Conservation (phyloP, 2,329 filamentous ascomycete species). For the Reticulascus tulasneorum region DNA sequence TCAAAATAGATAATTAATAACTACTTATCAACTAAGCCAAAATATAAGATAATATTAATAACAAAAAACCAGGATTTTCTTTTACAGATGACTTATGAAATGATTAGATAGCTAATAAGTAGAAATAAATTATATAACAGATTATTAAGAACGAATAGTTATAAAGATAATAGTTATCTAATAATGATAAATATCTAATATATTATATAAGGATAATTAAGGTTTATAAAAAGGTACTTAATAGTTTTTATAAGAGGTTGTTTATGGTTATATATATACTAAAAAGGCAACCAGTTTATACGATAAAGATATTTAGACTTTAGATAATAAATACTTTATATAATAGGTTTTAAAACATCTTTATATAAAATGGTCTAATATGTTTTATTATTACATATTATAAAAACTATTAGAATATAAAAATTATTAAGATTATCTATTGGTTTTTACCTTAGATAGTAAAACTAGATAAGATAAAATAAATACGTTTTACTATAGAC, state of each 20-base stretch:
- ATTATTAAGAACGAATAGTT: no score
- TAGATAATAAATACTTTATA: background rate
- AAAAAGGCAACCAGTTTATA: no score
- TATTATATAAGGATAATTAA: conserved; percentile 1
- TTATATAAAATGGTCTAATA: background rate
- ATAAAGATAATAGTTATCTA: background rate
- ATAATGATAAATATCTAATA: conserved; percentile 1
- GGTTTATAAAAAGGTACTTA: no score
- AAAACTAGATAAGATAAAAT: background rate
- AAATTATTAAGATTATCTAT: background rate
- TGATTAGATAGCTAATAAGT: background rate
- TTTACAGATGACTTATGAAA: no score
- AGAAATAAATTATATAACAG: no score
- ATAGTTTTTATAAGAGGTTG: background rate
- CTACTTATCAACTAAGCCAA: no score
- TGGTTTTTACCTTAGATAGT: background rate
- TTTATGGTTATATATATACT: background rate
- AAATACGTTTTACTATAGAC: background rate
- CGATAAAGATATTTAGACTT: background rate
- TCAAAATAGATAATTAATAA: background rate
- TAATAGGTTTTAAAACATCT: background rate
- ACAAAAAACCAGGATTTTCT: no score
- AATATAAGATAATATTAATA: no score
- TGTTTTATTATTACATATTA: background rate
- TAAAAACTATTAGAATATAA: background rate